Percentiles rank a stretch among this genome's conserved stretches.
These are phyloP conservation scores for Salix viminalis DNA, from an alignment of 345 rosid species.

Conservation along the genomic window DNA sequence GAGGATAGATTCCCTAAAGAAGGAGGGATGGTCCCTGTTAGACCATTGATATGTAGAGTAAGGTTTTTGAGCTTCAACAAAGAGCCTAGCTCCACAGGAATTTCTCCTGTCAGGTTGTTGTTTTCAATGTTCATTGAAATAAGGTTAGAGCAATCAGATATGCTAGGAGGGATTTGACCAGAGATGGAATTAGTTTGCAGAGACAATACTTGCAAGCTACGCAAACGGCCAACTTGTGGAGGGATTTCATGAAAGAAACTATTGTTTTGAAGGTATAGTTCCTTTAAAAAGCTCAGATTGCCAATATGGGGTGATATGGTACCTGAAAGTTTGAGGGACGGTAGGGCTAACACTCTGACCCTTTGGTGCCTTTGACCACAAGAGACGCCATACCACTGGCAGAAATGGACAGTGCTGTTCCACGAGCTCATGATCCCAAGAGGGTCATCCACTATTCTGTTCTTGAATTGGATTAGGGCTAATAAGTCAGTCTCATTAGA, in stretches of 20 bases:
- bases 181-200: constrained; percentile 1
- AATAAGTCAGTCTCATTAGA: too few species aligned
- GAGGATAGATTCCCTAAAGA: constrained; percentile 7
- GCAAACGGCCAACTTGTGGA: neutral
- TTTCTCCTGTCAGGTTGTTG: neutral
- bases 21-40: constrained; percentile 5
- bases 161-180: constrained; percentile 5
- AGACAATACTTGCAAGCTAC: neutral
- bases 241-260: constrained; percentile 2
- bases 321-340: neutral
- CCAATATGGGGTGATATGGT: constrained; percentile 3
- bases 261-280: neutral
- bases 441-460: neutral
- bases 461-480: neutral
- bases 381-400: neutral
- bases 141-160: constrained; percentile 4
- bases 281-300: constrained; percentile 5
- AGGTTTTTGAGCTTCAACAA: neutral
- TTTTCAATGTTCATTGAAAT: neutral
- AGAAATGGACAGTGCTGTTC: neutral
- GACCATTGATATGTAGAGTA: neutral
- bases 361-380: neutral
- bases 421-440: neutral
- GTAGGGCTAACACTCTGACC: neutral
- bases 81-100: constrained; percentile 6